These are phyloP conservation scores for Iberis pinnata DNA, from an alignment of 345 rosid genomes.

Conservation along the genomic window DNA sequence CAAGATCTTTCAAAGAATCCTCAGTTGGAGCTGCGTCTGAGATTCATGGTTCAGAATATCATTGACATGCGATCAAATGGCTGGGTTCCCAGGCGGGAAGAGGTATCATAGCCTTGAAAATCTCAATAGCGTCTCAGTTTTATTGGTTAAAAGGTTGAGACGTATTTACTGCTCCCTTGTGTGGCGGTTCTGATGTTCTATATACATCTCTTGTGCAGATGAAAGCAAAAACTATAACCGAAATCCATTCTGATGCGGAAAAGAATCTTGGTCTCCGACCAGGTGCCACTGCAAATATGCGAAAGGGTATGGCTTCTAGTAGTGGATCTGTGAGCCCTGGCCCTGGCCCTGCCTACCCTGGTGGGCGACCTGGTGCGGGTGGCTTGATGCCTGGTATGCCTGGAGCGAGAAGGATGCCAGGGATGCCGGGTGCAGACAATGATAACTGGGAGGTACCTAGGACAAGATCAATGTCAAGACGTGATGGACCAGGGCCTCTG, in stretches of 20 bases:
- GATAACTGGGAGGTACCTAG: slow-evolving; percentile 67
- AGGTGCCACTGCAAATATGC: slow-evolving; percentile 71
- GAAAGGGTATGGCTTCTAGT: slow-evolving; percentile 26
- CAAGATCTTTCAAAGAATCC: slow-evolving; percentile 51
- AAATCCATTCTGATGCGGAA: slow-evolving; percentile 91
- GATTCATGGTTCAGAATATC: slow-evolving; percentile 72
- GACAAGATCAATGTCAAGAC: slow-evolving; percentile 65
- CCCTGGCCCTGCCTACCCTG: not conserved
- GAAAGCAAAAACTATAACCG: slow-evolving; percentile 78
- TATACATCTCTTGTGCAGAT: slow-evolving; percentile 40
- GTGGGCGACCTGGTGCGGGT: slow-evolving; percentile 74
- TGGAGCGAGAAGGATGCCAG: slow-evolving; percentile 68
- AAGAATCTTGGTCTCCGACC: slow-evolving; percentile 82
- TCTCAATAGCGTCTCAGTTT: not conserved
- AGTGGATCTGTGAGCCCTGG: not conserved
- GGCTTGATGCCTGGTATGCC: slow-evolving; percentile 99
- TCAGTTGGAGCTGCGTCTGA: slow-evolving; percentile 51
- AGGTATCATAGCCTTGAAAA: slow-evolving; percentile 34
- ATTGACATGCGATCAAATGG: slow-evolving; percentile 50
- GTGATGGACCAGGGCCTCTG: slow-evolving; percentile 51
- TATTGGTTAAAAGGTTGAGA: slow-evolving; percentile 7
- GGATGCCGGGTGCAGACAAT: slow-evolving; percentile 58
- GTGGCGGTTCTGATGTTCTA: slow-evolving; percentile 8
- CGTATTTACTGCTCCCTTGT: not conserved
- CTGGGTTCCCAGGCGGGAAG: slow-evolving; percentile 68